Evolutionary conservation across 1,284 basidiomycete species (phyloP), one percentile per base, ranked within the genome.

Genomic region (Fomes fomentarius): DNA sequence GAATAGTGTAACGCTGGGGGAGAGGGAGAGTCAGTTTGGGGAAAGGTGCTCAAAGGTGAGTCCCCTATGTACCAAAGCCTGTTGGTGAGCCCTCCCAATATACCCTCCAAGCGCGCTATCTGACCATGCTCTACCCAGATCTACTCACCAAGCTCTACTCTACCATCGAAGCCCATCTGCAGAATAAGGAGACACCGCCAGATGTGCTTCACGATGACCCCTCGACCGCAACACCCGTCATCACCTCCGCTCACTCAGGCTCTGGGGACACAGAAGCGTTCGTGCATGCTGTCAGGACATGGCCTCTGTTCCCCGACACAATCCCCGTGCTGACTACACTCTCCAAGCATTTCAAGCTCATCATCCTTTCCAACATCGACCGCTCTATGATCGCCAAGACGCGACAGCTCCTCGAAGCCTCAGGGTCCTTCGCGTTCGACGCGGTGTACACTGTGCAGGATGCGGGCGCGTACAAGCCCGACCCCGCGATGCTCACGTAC

Each of bases 1-100:
- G 97, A 96, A 72, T 96, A 96, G 69, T 96, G 93, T 24, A 98
- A 82, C 2, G 97, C 96, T 97, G n/a, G n/a, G n/a, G n/a, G n/a
- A 66, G 22, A 15, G 41, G 43, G 24, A 10, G n/a, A n/a, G n/a
- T n/a, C n/a, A n/a, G n/a, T n/a, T n/a, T n/a, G n/a, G n/a, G n/a
- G n/a, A n/a, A n/a, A n/a, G n/a, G n/a, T n/a, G n/a, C n/a, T n/a
- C n/a, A n/a, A n/a, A n/a, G n/a, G 22, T 3, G 10, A 4, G 12
- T 11, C 43, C 14, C 19, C 7, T 15, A 72, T 88, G 70, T 63
- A 96, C 94, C 95, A 68, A 99, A 99, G 24, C 91, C 88, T 1
- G 93, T 93, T 1, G 97, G 97, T 40, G 82, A 81, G 4, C 97
- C 97, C 73, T 99, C 96, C 97, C 97, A 99, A 64, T 94, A 83